Base-by-base conservation (phyloP, 2,329 filamentous ascomycete genomes). In the Beauveria caledonica region DNA sequence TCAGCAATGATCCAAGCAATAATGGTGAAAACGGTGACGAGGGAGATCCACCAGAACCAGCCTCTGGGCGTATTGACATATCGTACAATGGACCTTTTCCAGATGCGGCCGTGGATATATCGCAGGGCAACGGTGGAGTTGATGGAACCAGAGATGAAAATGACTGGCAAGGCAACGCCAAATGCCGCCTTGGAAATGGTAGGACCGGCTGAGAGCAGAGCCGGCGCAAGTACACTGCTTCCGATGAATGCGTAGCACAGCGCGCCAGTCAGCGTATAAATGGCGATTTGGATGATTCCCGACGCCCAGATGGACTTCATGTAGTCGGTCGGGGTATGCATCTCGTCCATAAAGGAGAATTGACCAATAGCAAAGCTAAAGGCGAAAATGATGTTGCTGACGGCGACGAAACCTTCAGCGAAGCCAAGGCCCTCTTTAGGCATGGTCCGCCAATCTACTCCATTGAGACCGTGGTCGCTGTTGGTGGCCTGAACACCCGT, bases 181-280 rank as follows among this genome's bases (percentile, higher is more conserved):
- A 86, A 89, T 2, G 85, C 84, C 3, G 88, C 72, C 66, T 87
- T 87, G 50, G 80, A 78, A 11, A 87, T 70, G 0, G 78, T 63
- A 2, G 74, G 74, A 5, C 80, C 78, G 3, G 85, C 81, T 0
- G 84, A 85, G 5, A 86, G 80, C 3, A 89, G 77, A 0, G 87
- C 86, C 0, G 87, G 87, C 1, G 82, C 83, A 39, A 76, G 68
- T 9, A 89, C 85, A 1, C 75, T 71, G 17, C 75, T 73, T 23
- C 87, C 86, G 3, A 82, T 83, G 64, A 82, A 89, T 52, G 79
- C 79, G 74, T 89, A 89, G 66, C 88, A 81, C n/a, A 88, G 75
- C 1, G 82, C 77, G 3, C 84, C 84, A 1, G 84, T 82, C 46
- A 86, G 64, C 58, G 85, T 79, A 72, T 89, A 89, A 62, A 88